Base-by-base conservation (phyloP, 169 alveolate genomes). In the Eimeria necatrix region DNA sequence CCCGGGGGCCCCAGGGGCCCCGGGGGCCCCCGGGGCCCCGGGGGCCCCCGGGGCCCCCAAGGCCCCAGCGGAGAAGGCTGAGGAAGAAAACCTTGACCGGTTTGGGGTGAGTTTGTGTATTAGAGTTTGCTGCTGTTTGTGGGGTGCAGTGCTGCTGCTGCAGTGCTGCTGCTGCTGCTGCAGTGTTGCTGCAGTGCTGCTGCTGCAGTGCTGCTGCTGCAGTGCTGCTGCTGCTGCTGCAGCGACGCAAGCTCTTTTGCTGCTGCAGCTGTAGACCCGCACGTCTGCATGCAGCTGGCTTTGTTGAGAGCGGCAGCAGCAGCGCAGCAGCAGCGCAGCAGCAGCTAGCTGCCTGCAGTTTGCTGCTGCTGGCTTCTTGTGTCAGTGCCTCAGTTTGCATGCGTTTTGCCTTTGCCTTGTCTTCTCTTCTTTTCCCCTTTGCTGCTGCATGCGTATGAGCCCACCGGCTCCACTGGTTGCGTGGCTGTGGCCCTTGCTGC, bases 221-320 rank as follows among this genome's bases (percentile, higher is more conserved):
- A 18, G 78, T 26, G 84, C 76, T 59, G 91, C 91, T 83, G 91
- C 91, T 83, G 91, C 32, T 56, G 91, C 73, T 83, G 76, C 12
- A 22, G 91, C 56, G 52, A 74, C 49, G 91, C 56, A 53, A 24
- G 22, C 24, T 52, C 53, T 22, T 24, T 26, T 59, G 91, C 41
- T 52, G 78, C 71, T 80, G 32, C 56, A 4, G 76, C 76, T 83
- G 73, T 61, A 1, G 24, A 73, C 56, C 68, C 41, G 88, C 16
- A 18, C 71, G 71, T 68, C 12, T 0, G 71, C 4, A 18, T 49
- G 88, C 48, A 78, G 88, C 88, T 51, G 68, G 70, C 88, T 7
- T 48, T n/a, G n/a, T 8, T 48, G 48, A 20, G n/a, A 78, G 88
- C 88, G 60, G 88, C 88, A 78, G 88, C 61, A 49, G 88, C 61